Percentiles rank a stretch among this genome's conserved stretches.
Conservation (phyloP, 306 rosid genomes). For the Corylus avellana region DNA sequence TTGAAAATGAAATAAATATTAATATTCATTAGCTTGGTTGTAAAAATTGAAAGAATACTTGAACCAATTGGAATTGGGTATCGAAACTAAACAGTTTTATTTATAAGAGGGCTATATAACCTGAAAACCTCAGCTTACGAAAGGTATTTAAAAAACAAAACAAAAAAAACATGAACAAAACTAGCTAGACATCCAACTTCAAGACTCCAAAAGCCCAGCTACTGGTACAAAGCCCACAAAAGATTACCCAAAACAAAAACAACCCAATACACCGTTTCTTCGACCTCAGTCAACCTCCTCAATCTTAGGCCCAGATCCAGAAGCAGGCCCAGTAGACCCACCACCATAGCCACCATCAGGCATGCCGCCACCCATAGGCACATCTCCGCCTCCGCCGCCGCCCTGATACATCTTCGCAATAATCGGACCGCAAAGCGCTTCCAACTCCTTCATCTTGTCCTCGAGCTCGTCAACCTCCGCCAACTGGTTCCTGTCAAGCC, state of each 20-base stretch:
- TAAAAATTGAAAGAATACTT: too few species aligned
- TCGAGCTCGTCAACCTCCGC: slow-evolving; percentile 83
- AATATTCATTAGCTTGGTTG: too few species aligned
- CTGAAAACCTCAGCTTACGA: background rate
- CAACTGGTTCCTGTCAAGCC: slow-evolving; percentile 80
- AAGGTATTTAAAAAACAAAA: background rate
- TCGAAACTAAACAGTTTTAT: background rate
- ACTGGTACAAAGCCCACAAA: too few species aligned
- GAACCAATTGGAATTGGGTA: too few species aligned
- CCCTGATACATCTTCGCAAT: slow-evolving; percentile 73
- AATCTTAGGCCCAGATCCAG: slow-evolving; percentile 82
- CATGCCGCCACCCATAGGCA: slow-evolving; percentile 30
- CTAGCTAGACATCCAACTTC: background rate
- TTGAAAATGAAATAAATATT: too few species aligned
- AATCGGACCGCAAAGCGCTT: slow-evolving; percentile 71
- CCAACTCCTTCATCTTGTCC: slow-evolving; percentile 77
- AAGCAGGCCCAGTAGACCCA: slow-evolving; percentile 28
- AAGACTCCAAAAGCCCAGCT: background rate
- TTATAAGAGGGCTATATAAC: background rate
- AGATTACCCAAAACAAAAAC: too few species aligned
- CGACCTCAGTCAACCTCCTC: slow-evolving; percentile 71
- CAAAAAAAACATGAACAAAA: background rate
- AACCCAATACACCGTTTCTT: background rate
- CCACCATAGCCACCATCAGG: slow-evolving; percentile 33
- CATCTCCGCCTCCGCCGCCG: slow-evolving; percentile 27